These are phyloP conservation scores for Chaetothyriales sp. DNA, from an alignment of 2,329 filamentous ascomycete genomes.

Conservation along the genomic window DNA sequence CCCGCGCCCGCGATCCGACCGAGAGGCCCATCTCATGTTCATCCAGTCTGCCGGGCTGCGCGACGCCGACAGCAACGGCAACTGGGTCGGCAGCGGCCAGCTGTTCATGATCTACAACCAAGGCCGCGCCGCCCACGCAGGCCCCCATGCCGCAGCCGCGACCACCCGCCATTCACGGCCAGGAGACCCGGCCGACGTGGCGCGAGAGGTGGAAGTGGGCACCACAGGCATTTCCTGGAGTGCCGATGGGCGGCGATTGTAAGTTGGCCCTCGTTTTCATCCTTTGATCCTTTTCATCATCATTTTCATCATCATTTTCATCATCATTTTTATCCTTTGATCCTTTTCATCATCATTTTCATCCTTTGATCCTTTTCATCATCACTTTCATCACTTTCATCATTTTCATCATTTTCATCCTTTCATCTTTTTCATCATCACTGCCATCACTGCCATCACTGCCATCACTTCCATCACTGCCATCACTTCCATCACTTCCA, in stretches of 20 bases:
- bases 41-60: constrained; percentile 5
- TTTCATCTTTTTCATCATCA: no score
- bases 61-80: constrained; percentile 16
- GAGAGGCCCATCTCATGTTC: constrained; percentile 4
- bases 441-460: no score
- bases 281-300: no score
- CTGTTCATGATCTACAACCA: constrained; percentile 15
- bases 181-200: constrained; percentile 20
- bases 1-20: background rate
- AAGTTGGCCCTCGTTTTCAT: constrained; percentile 17
- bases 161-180: background rate
- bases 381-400: no score
- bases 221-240: constrained; percentile 37
- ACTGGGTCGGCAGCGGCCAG: constrained; percentile 14
- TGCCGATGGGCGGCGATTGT: constrained; percentile 34
- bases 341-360: no score
- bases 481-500: no score
- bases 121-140: background rate
- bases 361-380: no score
- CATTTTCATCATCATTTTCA: no score
- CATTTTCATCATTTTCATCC: no score
- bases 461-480: no score
- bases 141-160: no score
- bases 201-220: constrained; percentile 26
- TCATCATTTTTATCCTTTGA: no score